Evolutionary conservation across 1,284 basidiomycete genomes (phyloP).

Genomic region (Ceratobasidium sp.): DNA sequence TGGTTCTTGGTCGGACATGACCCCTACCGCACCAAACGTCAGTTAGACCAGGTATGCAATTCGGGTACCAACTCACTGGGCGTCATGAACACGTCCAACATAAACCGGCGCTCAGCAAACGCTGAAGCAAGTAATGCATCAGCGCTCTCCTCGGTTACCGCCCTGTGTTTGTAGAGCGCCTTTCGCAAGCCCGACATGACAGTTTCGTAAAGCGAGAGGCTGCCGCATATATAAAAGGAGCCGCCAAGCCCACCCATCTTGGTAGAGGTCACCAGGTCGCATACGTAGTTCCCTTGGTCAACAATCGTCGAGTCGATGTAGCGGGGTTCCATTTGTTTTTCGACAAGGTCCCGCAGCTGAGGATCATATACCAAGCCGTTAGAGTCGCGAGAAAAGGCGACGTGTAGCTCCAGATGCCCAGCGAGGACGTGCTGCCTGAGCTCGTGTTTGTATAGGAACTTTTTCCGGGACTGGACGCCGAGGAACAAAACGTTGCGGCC

Average conservation of each 20-base stretch:
- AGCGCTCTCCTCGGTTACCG: conserved; percentile 41
- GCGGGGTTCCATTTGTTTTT: conserved; percentile 44
- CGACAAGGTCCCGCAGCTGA: conserved; percentile 33
- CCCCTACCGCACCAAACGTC: neutral
- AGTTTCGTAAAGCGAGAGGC: conserved; percentile 42
- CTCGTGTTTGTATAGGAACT: conserved; percentile 45
- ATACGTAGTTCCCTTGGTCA: conserved; percentile 44
- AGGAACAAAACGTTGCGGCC: conserved; percentile 46
- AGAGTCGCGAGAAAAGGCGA: conserved; percentile 43
- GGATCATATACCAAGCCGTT: conserved; percentile 42
- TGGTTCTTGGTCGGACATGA: conserved; percentile 42
- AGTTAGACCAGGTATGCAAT: neutral
- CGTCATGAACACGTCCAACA: conserved; percentile 46
- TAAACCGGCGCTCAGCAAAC: conserved; percentile 44
- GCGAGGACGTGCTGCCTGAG: conserved; percentile 38
- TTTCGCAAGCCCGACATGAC: conserved; percentile 42
- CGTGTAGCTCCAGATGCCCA: conserved; percentile 42
- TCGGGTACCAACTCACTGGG: conserved; percentile 7
- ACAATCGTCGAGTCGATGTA: conserved; percentile 44
- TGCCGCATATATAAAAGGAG: conserved; percentile 44
- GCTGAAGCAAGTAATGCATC: conserved; percentile 36
- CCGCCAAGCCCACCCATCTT: conserved; percentile 44
- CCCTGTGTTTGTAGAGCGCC: conserved; percentile 40
- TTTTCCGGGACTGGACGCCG: conserved; percentile 43
- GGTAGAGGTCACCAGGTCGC: conserved; percentile 42